Evolutionary conservation across 1,284 basidiomycete genomes (phyloP), one percentile per base, ranked within the genome.

Genomic region (Uromyces viciae-fabae): DNA sequence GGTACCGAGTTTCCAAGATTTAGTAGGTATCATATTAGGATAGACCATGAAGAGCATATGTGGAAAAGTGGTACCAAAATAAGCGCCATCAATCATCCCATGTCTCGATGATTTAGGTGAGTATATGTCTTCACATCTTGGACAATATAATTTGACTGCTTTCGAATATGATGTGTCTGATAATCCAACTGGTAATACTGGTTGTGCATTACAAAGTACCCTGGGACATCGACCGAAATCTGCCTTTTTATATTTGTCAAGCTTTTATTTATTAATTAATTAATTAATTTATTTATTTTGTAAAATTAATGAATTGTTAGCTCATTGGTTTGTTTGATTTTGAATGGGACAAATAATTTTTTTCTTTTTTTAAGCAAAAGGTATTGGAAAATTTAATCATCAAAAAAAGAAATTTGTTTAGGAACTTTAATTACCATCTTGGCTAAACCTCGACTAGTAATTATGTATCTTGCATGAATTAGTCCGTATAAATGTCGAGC

Each of bases 221-320:
- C 95, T 92, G 0, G 95, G 95, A 87, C 95, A 98, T 75, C 95
- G 91, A 49, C 95, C 95, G 84, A 98, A 98, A 86, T 98, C 95
- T 76, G 93, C 94, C 84, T 93, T 92, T 87, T 95, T 96, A 89
- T 95, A 97, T 87, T 98, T 98, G 84, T 97, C 94, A 40, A 81
- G 60, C 77, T 76, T 19, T 11, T n/a, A 7, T 33, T 0, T 36
- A 0, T 3, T n/a, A 19, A 4, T 11, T n/a, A 82, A 46, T 36
- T 43, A 74, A 74, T 64, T 25, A n/a, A n/a, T n/a, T n/a, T n/a
- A n/a, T n/a, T n/a, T n/a, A n/a, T n/a, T 66, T 28, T 79, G 68
- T 17, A 9, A 19, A 81, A 38, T 49, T 46, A 49, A n/a, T n/a
- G n/a, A n/a, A n/a, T n/a, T n/a, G n/a, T n/a, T n/a, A n/a, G n/a